Evolutionary conservation across 768 basidiomycete genomes (phyloP), one percentile per base, ranked within the genome.

Genomic region (Trametes cubensis): DNA sequence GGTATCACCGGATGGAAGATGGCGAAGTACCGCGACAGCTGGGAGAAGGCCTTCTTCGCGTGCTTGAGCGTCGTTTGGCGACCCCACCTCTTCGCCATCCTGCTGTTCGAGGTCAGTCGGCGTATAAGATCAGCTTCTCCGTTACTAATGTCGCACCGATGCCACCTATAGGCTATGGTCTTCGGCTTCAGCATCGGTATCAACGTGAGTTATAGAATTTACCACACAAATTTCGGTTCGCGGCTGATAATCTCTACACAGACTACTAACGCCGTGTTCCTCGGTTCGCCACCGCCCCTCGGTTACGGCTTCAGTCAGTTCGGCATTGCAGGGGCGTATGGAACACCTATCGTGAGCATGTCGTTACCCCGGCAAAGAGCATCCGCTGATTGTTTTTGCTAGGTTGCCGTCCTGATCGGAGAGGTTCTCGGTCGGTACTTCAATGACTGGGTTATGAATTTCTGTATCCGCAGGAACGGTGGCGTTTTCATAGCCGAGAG

Each of bases 181-280:
- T 89, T 89, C 67, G 88, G 87, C 0, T 88, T 88, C 69, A 73
- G 79, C 17, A 86, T 87, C 55, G 85, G 87, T 38, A 83, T 86
- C 53, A 86, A 86, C 65, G 83, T 83, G 34, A 51, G 46, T 78
- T 56, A 2, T 6, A 4, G 6, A 14, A 4, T 7, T 10, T 18
- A 10, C n/a, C 2, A 44, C 4, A 6, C 17, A n/a, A 2, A 2
- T 44, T 44, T 44, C 42, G 6, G 2, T 18, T 3, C 18, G 20
- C 26, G 57, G 39, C 45, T 49, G 23, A 55, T 28, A 44, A 6
- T 5, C 15, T n/a, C 46, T 2, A 47, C 56, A 40, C 55, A 87
- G 82, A 83, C 85, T 18, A 90, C 87, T 2, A 86, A 84, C 61
- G 84, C 82, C 0, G 84, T 88, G 1, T 89, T 89, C 75, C 72